Conservation (phyloP, 768 basidiomycete species). For the Gelatoporia subvermispora region DNA sequence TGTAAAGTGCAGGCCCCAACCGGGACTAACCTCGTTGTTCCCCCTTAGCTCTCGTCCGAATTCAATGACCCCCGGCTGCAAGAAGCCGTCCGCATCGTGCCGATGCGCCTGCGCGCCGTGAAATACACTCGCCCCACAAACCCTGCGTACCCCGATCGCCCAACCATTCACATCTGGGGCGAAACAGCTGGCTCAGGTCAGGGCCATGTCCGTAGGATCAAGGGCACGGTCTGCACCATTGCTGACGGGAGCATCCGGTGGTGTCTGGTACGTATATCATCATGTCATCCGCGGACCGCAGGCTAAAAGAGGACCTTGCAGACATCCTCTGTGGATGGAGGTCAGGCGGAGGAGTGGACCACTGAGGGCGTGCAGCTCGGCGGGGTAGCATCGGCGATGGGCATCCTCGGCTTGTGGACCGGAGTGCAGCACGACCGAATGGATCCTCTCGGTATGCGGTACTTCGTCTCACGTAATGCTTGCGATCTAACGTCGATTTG, state of each 20-base stretch:
- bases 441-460: constrained; percentile 38
- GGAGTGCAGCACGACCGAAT: constrained; percentile 41
- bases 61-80: constrained; percentile 28
- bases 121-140: constrained; percentile 18
- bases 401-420: constrained; percentile 54
- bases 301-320: constrained; percentile 4
- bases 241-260: constrained; percentile 48
- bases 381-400: constrained; percentile 44
- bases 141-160: constrained; percentile 30
- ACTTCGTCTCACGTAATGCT: neutral
- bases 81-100: constrained; percentile 52
- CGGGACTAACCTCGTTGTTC: constrained; percentile 1
- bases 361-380: constrained; percentile 54
- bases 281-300: neutral
- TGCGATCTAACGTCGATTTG: neutral
- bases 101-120: constrained; percentile 38
- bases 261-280: constrained; percentile 37
- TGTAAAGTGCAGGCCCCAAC: neutral
- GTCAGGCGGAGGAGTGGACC: constrained; percentile 38
- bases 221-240: constrained; percentile 43
- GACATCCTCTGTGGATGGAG: constrained; percentile 23
- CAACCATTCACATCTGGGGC: constrained; percentile 48
- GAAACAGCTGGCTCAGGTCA: constrained; percentile 37
- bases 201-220: constrained; percentile 30
- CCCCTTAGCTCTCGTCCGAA: constrained; percentile 17